phyloP scores from a whole-genome alignment of 192 early-diverging fungal genomes.

The Paraglomus occultum region DNA sequence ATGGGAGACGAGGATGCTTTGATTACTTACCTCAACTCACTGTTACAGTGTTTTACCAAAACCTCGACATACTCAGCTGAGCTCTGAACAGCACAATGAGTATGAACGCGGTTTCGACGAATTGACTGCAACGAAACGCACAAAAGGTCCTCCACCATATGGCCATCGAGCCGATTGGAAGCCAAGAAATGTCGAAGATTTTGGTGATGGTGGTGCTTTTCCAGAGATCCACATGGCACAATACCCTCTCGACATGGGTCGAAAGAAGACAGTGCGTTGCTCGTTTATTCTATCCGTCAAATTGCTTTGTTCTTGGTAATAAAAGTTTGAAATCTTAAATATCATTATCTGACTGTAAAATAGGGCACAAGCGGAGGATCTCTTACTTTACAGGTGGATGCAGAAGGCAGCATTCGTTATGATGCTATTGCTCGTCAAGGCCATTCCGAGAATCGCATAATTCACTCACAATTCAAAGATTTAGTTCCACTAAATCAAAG shows the following conservation, averaged over 20 bases:
- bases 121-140: slow-evolving; percentile 26
- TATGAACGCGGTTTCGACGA: slow-evolving; percentile 39
- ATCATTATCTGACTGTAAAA: not conserved
- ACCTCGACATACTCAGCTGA: slow-evolving; percentile 33
- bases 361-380: slow-evolving; percentile 54
- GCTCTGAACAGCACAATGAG: slow-evolving; percentile 25
- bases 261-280: slow-evolving; percentile 52
- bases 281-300: not conserved
- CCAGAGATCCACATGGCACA: slow-evolving; percentile 92
- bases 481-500: slow-evolving; percentile 71
- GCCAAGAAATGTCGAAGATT: slow-evolving; percentile 80
- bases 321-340: not conserved
- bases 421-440: slow-evolving; percentile 86
- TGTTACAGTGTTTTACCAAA: slow-evolving; percentile 40
- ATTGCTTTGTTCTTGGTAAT: slow-evolving; percentile 1
- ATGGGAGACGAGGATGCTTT: not conserved
- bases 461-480: slow-evolving; percentile 85
- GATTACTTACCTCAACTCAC: not conserved
- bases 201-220: slow-evolving; percentile 96
- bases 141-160: slow-evolving; percentile 62
- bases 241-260: slow-evolving; percentile 95
- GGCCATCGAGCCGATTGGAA: slow-evolving; percentile 76
- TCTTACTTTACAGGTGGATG: slow-evolving; percentile 87
- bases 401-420: slow-evolving; percentile 84
- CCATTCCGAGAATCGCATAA: slow-evolving; percentile 59